Evolutionary conservation across 805 yeast species (phyloP).

Genomic region (Brettanomyces anomalus): DNA sequence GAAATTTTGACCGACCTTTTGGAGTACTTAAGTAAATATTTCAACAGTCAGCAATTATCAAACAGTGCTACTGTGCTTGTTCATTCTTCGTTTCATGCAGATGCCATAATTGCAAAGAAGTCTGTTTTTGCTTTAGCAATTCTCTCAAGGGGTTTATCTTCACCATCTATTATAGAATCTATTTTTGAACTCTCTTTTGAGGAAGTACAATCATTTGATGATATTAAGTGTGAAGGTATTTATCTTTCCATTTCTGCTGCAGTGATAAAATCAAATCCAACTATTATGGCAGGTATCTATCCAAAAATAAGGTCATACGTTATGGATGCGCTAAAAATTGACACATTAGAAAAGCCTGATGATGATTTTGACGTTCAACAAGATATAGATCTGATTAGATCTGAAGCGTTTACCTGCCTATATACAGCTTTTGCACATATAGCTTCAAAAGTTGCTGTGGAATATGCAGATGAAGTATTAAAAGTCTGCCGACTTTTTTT

Average conservation of each 20-base stretch:
- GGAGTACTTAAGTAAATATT: slow-evolving; percentile 31
- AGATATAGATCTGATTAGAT: slow-evolving; percentile 31
- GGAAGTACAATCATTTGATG: not conserved
- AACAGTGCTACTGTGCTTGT: slow-evolving; percentile 23
- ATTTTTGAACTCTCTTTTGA: slow-evolving; percentile 7
- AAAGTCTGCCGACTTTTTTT: slow-evolving; percentile 25
- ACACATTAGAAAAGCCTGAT: slow-evolving; percentile 16
- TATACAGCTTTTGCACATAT: slow-evolving; percentile 31
- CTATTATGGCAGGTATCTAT: slow-evolving; percentile 12
- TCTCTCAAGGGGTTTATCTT: slow-evolving; percentile 20
- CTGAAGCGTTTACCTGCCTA: slow-evolving; percentile 36
- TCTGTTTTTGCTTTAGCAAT: slow-evolving; percentile 32
- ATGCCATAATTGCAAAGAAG: slow-evolving; percentile 37
- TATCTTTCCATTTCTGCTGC: slow-evolving; percentile 4
- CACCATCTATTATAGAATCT: slow-evolving; percentile 12
- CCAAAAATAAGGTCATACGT: slow-evolving; percentile 8
- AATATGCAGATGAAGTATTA: slow-evolving; percentile 21
- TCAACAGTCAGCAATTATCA: slow-evolving; percentile 15
- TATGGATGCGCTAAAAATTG: slow-evolving; percentile 8
- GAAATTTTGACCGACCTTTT: slow-evolving; percentile 54
- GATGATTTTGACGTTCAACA: slow-evolving; percentile 28
- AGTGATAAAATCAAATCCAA: slow-evolving; percentile 21
- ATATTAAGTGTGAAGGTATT: not conserved
- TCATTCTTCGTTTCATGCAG: slow-evolving; percentile 29
- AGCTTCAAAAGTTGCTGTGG: slow-evolving; percentile 25